phyloP scores from a whole-genome alignment of 768 basidiomycete species.

The Asterophora parasitica region DNA sequence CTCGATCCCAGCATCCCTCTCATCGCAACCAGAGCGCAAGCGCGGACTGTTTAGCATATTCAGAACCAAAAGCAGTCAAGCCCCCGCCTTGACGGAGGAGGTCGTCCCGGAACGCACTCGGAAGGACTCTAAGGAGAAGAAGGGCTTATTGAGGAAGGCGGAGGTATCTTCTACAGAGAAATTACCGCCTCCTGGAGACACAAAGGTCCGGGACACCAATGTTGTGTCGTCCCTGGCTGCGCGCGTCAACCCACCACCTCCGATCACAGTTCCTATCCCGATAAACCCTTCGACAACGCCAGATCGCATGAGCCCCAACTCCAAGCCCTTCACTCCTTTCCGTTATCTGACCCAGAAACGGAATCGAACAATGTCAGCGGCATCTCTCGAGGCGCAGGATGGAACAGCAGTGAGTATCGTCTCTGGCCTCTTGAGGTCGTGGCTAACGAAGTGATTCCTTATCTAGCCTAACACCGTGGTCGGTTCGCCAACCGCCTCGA shows the following conservation, averaged over 20 bases:
- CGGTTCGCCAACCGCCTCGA: conserved; percentile 70
- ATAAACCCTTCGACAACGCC: conserved; percentile 19
- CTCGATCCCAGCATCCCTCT: conserved; percentile 33
- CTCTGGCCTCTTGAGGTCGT: conserved; percentile 4
- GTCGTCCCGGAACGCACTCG: conserved; percentile 9
- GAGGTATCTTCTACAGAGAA: neutral
- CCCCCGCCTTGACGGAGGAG: conserved; percentile 17
- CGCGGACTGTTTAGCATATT: conserved; percentile 36
- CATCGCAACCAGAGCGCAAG: conserved; percentile 35
- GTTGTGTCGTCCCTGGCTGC: conserved; percentile 9
- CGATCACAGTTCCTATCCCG: conserved; percentile 26
- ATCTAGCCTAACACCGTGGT: conserved; percentile 63
- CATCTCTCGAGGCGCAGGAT: conserved; percentile 74
- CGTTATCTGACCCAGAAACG: conserved; percentile 53
- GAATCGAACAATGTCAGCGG: conserved; percentile 64
- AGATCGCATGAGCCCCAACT: conserved; percentile 35
- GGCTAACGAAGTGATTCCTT: conserved; percentile 5
- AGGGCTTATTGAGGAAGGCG: neutral
- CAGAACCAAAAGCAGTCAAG: conserved; percentile 21
- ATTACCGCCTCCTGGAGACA: neutral
- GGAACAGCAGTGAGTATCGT: conserved; percentile 66
- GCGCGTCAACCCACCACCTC: conserved; percentile 11
- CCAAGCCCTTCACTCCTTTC: conserved; percentile 58
- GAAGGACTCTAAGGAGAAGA: conserved; percentile 12
- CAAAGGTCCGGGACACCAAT: conserved; percentile 6